These are phyloP conservation scores for Pleurotus tuber-regium DNA, from an alignment of 768 basidiomycete genomes.

Conservation along the genomic window DNA sequence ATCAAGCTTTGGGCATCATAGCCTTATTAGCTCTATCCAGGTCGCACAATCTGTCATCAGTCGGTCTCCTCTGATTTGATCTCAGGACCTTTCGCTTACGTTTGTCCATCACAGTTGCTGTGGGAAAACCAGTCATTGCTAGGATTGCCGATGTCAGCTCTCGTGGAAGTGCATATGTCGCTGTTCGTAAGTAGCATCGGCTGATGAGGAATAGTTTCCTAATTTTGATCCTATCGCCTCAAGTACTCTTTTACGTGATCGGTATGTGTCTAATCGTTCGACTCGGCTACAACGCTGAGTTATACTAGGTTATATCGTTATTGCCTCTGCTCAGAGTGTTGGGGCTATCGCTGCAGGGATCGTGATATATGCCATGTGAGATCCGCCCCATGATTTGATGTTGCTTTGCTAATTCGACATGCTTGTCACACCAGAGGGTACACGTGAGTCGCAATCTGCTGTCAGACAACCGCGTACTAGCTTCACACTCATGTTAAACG, in stretches of 20 bases:
- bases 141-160: conserved; percentile 73
- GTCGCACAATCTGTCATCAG: conserved; percentile 54
- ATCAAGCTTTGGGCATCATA: conserved; percentile 51
- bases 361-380: conserved; percentile 54
- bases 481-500: conserved; percentile 14
- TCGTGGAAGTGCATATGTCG: conserved; percentile 58
- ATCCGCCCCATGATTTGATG: conserved; percentile 12
- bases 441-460: conserved; percentile 36
- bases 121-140: conserved; percentile 68
- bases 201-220: no score
- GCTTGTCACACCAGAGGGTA: conserved; percentile 46
- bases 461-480: conserved; percentile 20
- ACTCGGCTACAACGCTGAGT: no score
- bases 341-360: conserved; percentile 50
- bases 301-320: conserved; percentile 44
- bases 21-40: conserved; percentile 52
- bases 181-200: conserved; percentile 53
- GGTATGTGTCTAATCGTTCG: conserved; percentile 41
- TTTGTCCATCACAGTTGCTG: conserved; percentile 26
- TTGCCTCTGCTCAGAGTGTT: conserved; percentile 47
- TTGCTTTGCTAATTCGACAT: conserved; percentile 18
- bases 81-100: background rate
- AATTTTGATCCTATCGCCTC: background rate
- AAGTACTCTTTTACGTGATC: conserved; percentile 59
- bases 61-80: conserved; percentile 17